Conservation (phyloP, 768 basidiomycete species). For the Tylopilus vinaceipallidus region DNA sequence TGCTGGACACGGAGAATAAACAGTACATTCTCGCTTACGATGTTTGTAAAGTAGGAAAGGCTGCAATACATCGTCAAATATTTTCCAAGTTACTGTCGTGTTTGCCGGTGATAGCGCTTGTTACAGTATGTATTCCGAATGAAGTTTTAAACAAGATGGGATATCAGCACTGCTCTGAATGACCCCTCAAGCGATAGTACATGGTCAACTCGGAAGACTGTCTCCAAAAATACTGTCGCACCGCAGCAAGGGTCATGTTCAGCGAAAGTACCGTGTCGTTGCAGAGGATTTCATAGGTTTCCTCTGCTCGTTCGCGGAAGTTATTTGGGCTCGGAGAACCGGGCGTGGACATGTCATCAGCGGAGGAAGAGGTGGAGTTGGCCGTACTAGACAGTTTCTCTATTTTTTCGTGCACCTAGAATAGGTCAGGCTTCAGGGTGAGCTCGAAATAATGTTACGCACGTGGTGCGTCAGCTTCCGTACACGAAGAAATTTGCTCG, state of each 20-base stretch:
- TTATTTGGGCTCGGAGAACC: conserved; percentile 23
- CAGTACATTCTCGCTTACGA: neutral
- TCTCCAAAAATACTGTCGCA: conserved; percentile 88
- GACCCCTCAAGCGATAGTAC: conserved; percentile 61
- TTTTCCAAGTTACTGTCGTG: conserved; percentile 17
- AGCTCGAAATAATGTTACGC: conserved; percentile 27
- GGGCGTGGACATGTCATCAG: conserved; percentile 39
- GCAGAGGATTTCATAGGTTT: conserved; percentile 84
- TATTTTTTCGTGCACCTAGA: conserved; percentile 80
- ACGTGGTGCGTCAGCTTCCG: conserved; percentile 84
- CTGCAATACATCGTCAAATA: conserved; percentile 17
- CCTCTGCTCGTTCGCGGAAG: conserved; percentile 48
- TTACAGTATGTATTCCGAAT: neutral
- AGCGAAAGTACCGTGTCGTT: conserved; percentile 80
- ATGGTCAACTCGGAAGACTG: conserved; percentile 69
- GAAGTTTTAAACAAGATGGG: neutral
- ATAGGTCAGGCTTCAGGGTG: conserved; percentile 6
- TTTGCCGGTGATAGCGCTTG: neutral
- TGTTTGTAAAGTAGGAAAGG: neutral
- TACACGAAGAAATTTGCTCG: conserved; percentile 80
- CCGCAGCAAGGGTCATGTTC: conserved; percentile 86
- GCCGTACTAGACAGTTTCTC: conserved; percentile 49
- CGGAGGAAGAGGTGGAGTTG: conserved; percentile 30
- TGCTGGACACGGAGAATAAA: neutral
- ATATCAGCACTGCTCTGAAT: conserved; percentile 5